Evolutionary conservation across 2,329 filamentous ascomycete genomes (phyloP).

Genomic region (Fusarium sp.): DNA sequence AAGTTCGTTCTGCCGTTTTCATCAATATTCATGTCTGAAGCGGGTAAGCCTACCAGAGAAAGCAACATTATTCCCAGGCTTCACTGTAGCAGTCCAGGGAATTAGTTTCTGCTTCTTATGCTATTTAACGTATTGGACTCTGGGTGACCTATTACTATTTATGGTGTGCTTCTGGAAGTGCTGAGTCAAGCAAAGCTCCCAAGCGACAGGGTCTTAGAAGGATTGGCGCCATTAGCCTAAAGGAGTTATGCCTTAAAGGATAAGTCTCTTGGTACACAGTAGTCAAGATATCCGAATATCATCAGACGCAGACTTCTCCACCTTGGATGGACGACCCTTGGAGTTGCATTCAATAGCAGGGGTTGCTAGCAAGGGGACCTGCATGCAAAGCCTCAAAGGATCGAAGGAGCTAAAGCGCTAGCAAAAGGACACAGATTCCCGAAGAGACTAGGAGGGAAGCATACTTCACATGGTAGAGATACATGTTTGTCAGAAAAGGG

Average conservation of each 20-base stretch:
- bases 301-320: background rate
- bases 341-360: background rate
- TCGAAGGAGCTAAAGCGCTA: background rate
- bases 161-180: background rate
- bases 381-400: background rate
- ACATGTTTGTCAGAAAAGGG: background rate
- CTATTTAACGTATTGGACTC: background rate
- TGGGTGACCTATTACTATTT: background rate
- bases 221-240: no score
- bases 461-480: background rate
- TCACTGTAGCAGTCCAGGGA: fast-evolving
- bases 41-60: background rate
- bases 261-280: no score
- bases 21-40: background rate
- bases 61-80: background rate
- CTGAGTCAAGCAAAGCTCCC: no score
- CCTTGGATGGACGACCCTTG: background rate
- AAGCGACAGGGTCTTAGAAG: no score
- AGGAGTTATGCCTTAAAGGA: no score
- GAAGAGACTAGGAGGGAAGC: background rate
- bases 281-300: background rate
- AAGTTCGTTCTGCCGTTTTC: fast-evolving
- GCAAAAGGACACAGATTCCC: background rate
- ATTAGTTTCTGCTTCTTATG: background rate
- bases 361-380: background rate